Base-by-base conservation (phyloP, 345 rosid species). In the Citrus medica region DNA sequence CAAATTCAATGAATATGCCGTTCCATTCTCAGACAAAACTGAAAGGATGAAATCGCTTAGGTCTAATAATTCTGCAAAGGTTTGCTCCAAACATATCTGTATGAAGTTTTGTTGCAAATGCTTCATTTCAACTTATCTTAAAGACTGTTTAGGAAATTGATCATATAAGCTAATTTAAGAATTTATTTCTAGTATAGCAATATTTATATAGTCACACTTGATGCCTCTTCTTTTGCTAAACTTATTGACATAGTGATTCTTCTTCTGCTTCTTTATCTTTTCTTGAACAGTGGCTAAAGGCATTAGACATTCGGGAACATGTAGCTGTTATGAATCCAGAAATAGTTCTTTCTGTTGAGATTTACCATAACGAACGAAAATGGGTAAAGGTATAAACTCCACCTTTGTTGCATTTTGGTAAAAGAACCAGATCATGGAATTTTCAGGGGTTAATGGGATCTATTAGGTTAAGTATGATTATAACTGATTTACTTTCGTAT, bases 281-380 rank as follows among this genome's bases (percentile, higher is more conserved):
- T 72, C 65, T 75, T 73, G 22, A 73, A 59, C 78, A 83, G 86
- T 83, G 81, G 79, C 71, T 79, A 75, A 90, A 84, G 88, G 80
- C 90, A 69, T 79, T 86, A 58, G 82, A 78, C 37, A 63, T 78
- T 71, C 81, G 81, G 55, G 89, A 88, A 42, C 77, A 83, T 12
- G 58, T 71, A 25, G 79, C 89, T 71, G 82, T 85, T 59, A 72
- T 60, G 68, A 77, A 66, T 81, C 93, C 93, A 13, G 97, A 95
- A 83, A 89, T 88, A 71, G 83, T 92, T 82, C 87, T 95, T 56
- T 89, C 90, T 53, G 78, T 92, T 76, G 97, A 93, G 86, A 86
- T 95, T 67, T 91, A 88, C 83, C 89, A 94, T 78, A 76, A 78
- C 74, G 58, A 53, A 53, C 79, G 80, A 30, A 86, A 80, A 79